These are phyloP conservation scores for Eleusine indica DNA, from an alignment of 176 grass and related monocot species.

Conservation along the genomic window DNA sequence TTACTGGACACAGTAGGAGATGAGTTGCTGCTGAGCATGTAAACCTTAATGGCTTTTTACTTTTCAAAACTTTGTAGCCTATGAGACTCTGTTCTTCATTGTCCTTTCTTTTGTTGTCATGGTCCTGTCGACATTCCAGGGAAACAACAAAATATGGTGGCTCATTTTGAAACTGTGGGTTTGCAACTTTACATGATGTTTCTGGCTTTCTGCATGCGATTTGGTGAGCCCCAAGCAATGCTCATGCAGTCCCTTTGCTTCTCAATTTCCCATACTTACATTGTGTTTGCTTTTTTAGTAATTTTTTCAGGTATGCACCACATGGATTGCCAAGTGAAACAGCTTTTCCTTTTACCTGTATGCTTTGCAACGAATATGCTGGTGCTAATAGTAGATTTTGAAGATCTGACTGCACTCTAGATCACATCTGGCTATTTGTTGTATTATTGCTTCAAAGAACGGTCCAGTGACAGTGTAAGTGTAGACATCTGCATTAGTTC, in stretches of 20 bases:
- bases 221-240: conserved; percentile 59
- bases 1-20: conserved; percentile 32
- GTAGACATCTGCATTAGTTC: neutral
- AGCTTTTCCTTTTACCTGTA: conserved; percentile 4
- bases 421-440: neutral
- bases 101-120: conserved; percentile 39
- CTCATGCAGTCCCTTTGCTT: conserved; percentile 31
- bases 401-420: conserved; percentile 11
- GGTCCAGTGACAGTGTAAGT: neutral
- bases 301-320: conserved; percentile 34
- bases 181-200: conserved; percentile 44
- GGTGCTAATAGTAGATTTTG: neutral
- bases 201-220: conserved; percentile 45
- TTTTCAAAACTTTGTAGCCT: conserved; percentile 32
- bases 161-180: conserved; percentile 48
- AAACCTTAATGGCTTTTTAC: conserved; percentile 47
- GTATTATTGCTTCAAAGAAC: neutral
- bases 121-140: conserved; percentile 48
- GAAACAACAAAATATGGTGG: conserved; percentile 42
- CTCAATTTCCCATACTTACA: conserved; percentile 36
- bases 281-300: conserved; percentile 30
- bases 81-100: neutral
- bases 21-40: conserved; percentile 46
- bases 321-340: conserved; percentile 43
- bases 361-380: neutral